Base-by-base conservation (phyloP, 495 filamentous ascomycete genomes). In the Bathelium albidoporum region DNA sequence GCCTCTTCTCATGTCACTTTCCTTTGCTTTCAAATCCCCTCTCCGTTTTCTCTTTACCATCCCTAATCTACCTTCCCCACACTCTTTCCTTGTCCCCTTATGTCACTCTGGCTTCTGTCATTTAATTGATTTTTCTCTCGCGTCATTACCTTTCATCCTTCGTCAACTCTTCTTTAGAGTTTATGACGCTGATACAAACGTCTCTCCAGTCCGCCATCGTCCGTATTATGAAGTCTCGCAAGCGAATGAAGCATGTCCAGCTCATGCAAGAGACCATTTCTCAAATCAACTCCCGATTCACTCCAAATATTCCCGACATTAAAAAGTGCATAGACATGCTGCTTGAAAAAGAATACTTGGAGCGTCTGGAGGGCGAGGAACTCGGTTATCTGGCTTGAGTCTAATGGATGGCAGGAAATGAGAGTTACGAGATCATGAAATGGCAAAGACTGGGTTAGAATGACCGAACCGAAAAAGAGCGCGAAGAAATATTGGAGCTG, bases 261-360 rank as follows among this genome's bases (percentile, higher is more conserved):
- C 85, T 99, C 11, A 90, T 99, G 49, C 85, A 89, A 69, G 94
- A 99, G 77, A 91, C 89, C 18, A 97, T 99, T 73, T 85, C 84
- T 66, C 95, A 97, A 75, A 95, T 99, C 77, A 88, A 87, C 71
- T 83, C 82, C n/a, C 89, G 94, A 59, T 99, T 99, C 79, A 85
- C 89, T 39, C 94, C 95, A 28, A 93, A 96, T 74, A 81, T 97
- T 24, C 80, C 82, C 4, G 94, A 99, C 68, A 97, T 99, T 82
- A 99, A 99, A 79, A 97, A 96, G 79, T 96, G 93, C 74, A 97
- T 99, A 71, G 94, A 99, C 75, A 95, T 96, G 68, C 81, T 99
- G 44, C 88, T 99, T 65, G 94, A 99, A 80, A 99, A 99, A 79
- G 94, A 98, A 74, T 99, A 99, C 73, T 83, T 99, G 58, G 95